Conservation (phyloP, 306 rosid species). For the Prunus kanzakura region DNA sequence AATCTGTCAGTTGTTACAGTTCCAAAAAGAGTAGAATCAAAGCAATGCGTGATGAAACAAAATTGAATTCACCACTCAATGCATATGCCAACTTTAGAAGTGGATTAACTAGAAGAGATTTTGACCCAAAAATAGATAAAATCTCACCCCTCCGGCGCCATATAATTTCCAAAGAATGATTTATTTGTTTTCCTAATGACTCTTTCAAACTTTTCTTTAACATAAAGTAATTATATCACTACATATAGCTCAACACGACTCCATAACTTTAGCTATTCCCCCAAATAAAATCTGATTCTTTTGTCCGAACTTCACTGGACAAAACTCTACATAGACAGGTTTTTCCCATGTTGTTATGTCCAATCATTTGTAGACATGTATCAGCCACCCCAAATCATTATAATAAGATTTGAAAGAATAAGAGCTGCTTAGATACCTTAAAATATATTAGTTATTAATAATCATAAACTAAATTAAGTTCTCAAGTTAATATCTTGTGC, state of each 20-base stretch:
- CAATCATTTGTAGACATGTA: neutral
- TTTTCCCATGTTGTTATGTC: neutral
- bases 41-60: conserved; percentile 45
- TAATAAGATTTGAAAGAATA: neutral
- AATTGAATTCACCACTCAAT: conserved; percentile 16
- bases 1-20: neutral
- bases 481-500: neutral
- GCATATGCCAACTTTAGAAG: neutral
- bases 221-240: too few species aligned
- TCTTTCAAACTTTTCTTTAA: neutral
- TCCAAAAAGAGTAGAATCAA: conserved; percentile 56
- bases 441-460: neutral
- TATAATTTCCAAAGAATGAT: neutral
- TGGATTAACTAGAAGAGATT: neutral
- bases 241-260: neutral
- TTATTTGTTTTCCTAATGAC: neutral
- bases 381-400: neutral
- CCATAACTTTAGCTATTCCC: neutral
- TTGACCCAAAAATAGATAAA: neutral
- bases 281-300: neutral
- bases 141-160: neutral
- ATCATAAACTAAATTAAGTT: neutral
- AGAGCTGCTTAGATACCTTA: neutral
- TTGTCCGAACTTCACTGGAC: neutral
- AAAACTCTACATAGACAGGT: neutral